These are phyloP conservation scores for Skeletonema potamos DNA, from an alignment of 108 stramenopile genomes.

Conservation along the genomic window DNA sequence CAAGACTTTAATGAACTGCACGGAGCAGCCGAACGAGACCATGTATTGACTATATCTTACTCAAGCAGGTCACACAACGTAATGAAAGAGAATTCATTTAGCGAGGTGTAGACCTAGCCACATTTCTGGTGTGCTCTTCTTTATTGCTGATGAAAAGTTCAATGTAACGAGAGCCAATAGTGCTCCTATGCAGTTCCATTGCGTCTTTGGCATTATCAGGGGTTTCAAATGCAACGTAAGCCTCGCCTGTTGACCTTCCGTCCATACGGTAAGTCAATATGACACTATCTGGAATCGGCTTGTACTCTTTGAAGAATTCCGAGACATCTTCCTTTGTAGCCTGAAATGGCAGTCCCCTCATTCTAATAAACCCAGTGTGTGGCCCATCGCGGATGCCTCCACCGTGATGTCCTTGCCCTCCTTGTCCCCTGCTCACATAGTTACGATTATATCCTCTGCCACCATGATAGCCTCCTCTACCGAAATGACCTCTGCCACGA, in stretches of 20 bases:
- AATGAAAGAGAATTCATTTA: constrained; percentile 19
- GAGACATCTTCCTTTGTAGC: constrained; percentile 87
- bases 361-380: constrained; percentile 89
- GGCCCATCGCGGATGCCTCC: constrained; percentile 87
- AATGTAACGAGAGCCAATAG: constrained; percentile 91
- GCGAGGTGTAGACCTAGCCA: constrained; percentile 72
- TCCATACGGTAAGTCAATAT: constrained; percentile 89
- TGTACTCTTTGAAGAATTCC: constrained; percentile 86
- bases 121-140: constrained; percentile 85
- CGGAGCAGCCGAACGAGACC: no score
- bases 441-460: constrained; percentile 34
- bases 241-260: constrained; percentile 93
- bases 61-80: not conserved
- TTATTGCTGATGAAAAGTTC: constrained; percentile 95
- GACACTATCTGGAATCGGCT: constrained; percentile 80
- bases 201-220: constrained; percentile 82
- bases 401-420: constrained; percentile 55
- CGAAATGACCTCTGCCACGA: constrained; percentile 14
- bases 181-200: constrained; percentile 85
- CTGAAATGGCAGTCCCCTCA: constrained; percentile 94
- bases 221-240: constrained; percentile 84
- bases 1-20: no score
- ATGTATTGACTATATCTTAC: not conserved
- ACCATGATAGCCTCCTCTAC: constrained; percentile 33
- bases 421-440: constrained; percentile 30